Evolutionary conservation across 495 filamentous ascomycete species (phyloP), one percentile per base, ranked within the genome.

Genomic region (Glonium stellatum): DNA sequence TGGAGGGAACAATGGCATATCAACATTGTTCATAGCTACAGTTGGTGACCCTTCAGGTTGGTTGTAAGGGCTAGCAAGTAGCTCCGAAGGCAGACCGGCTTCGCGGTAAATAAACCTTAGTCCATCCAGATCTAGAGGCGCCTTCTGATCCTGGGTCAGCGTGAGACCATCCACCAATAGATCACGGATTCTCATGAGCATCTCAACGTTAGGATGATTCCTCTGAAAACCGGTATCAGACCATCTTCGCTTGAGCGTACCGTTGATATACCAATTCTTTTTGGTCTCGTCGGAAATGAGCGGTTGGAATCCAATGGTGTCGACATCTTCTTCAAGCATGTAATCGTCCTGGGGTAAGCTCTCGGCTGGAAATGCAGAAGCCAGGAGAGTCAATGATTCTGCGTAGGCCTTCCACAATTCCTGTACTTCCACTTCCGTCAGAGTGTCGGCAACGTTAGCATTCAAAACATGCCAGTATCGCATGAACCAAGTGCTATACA

Each of bases 401-500:
- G 84, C 83, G 63, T 89, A 89, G 5, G 83, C 82, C 67, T 82
- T 85, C 87, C 87, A 90, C 57, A 89, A 75, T 57, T 87, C 82
- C 58, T 79, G 80, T 21, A 83, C 79, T 60, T 87, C 78, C 4
- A 84, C 77, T 18, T 77, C 74, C 8, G 88, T 76, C 19, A 79
- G 68, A 0, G 80, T 78, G 58, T 83, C 79, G 49, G 80, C 76
- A 35, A 80, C 73, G 51, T 83, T 75, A 21, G 80, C 72, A 59
- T 76, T 67, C 52, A 85, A 70, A 5, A 83, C 61, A 21, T 75
- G 62, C 65, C 77, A 75, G 58, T 80, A 78, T 21, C 75, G 72
- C 11, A 80, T 69, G 50, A 92, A 75, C 88, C 88, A 92, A 37
- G 79, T 82, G 69, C 85, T 86, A 69, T 91, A 91, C 44, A 88